phyloP scores from a whole-genome alignment of 352 stramenopile genomes.

The Phytophthora syringae region DNA sequence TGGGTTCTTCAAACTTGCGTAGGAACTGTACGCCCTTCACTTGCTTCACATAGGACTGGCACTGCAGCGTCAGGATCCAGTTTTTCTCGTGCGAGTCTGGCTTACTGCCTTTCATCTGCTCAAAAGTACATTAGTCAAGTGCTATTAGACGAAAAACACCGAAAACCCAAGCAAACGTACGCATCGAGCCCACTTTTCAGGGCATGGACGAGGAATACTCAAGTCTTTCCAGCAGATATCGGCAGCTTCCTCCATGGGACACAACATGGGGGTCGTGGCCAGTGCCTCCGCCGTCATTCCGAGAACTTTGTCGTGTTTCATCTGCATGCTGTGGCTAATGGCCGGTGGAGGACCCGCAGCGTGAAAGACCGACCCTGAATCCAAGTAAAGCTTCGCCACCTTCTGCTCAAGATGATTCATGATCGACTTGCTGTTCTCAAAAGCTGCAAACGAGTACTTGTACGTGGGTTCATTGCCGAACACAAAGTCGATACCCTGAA shows the following conservation, averaged over 20 bases:
- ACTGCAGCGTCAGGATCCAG: conserved; percentile 30
- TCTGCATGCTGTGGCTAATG: conserved; percentile 20
- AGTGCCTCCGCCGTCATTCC: conserved; percentile 23
- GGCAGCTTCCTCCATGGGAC: conserved; percentile 18
- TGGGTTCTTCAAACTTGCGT: conserved; percentile 33
- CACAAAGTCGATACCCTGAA: conserved; percentile 29
- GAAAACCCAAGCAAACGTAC: conserved; percentile 11
- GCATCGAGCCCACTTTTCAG: conserved; percentile 29
- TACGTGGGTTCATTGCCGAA: conserved; percentile 27
- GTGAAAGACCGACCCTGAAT: conserved; percentile 21
- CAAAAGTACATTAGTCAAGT: background rate
- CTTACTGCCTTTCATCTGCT: conserved; percentile 17
- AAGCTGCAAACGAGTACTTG: conserved; percentile 17
- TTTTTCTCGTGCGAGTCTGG: conserved; percentile 36
- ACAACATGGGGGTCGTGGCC: conserved; percentile 26
- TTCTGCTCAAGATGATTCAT: conserved; percentile 19
- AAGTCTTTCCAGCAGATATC: conserved; percentile 31
- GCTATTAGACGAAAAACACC: background rate
- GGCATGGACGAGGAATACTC: conserved; percentile 27
- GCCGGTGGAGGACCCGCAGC: background rate
- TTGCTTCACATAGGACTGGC: conserved; percentile 17
- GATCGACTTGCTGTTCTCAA: conserved; percentile 29
- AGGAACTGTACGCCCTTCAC: conserved; percentile 37
- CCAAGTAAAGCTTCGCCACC: conserved; percentile 14
- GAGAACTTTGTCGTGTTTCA: conserved; percentile 4